Evolutionary conservation across 495 filamentous ascomycete species (phyloP).

Genomic region (Penicillium steckii): DNA sequence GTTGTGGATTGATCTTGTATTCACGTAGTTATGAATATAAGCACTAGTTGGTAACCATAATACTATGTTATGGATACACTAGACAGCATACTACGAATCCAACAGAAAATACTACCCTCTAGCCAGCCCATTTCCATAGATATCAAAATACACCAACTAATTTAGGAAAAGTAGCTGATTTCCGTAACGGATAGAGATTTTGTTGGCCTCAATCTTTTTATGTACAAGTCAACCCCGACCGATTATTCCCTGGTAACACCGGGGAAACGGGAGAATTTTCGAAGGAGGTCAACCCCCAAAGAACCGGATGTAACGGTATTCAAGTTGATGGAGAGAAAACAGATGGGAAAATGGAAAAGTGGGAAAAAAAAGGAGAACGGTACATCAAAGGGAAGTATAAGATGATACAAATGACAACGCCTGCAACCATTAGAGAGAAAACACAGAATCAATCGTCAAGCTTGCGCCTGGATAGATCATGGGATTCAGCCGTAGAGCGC

Average conservation of each 20-base stretch:
- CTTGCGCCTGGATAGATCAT: slow-evolving; percentile 7
- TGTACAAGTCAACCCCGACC: slow-evolving; percentile 42
- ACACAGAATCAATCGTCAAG: slow-evolving; percentile 30
- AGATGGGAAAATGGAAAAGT: slow-evolving; percentile 21
- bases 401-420: slow-evolving; percentile 47
- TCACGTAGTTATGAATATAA: too few species aligned
- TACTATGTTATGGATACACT: too few species aligned
- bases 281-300: slow-evolving; percentile 25
- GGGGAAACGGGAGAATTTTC: slow-evolving; percentile 14
- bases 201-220: slow-evolving; percentile 38
- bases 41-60: too few species aligned
- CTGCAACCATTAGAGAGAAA: slow-evolving; percentile 40
- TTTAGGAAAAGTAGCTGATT: slow-evolving; percentile 2
- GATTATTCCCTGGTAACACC: slow-evolving; percentile 25
- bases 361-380: slow-evolving; percentile 3
- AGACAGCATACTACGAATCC: not conserved
- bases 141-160: not conserved
- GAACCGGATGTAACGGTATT: slow-evolving; percentile 22
- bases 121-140: too few species aligned
- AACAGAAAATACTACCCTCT: not conserved
- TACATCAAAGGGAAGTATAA: slow-evolving; percentile 36
- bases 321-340: slow-evolving; percentile 19
- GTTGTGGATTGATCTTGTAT: too few species aligned
- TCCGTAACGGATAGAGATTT: slow-evolving; percentile 26
- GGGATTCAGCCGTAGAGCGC: slow-evolving; percentile 41